Percentiles rank a stretch among this genome's conserved stretches.
These are phyloP conservation scores for Ophidiomyces ophidiicola DNA, from an alignment of 2,329 filamentous ascomycete species.

Conservation along the genomic window DNA sequence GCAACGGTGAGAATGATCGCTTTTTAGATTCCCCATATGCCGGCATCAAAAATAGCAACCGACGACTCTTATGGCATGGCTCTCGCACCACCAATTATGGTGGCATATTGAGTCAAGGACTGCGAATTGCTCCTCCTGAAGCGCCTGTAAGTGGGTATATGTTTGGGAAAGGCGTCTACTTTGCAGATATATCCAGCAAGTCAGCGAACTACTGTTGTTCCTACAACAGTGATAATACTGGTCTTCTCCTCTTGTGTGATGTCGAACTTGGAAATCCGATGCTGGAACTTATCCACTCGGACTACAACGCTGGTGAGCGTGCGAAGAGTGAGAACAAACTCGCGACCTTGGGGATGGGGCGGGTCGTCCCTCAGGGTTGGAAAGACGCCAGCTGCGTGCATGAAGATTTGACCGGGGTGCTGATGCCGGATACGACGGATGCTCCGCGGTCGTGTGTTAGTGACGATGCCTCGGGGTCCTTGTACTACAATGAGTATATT, in stretches of 20 bases:
- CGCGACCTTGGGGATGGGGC: conserved; percentile 60
- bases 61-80: conserved; percentile 76
- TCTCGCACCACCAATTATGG: conserved; percentile 73
- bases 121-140: conserved; percentile 71
- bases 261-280: conserved; percentile 69
- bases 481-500: conserved; percentile 37
- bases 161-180: conserved; percentile 83
- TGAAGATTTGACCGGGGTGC: conserved; percentile 51
- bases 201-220: conserved; percentile 64
- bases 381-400: conserved; percentile 61
- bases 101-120: conserved; percentile 74
- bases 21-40: conserved; percentile 49
- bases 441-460: neutral
- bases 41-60: conserved; percentile 46
- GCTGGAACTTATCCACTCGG: conserved; percentile 46
- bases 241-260: conserved; percentile 69
- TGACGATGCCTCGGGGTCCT: conserved; percentile 3
- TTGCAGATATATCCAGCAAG: conserved; percentile 75
- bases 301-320: conserved; percentile 51
- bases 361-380: conserved; percentile 54
- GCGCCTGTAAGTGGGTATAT: conserved; percentile 71
- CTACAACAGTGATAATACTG: conserved; percentile 52
- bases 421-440: conserved; percentile 40
- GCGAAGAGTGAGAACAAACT: conserved; percentile 49
- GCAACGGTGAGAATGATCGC: conserved; percentile 57